Evolutionary conservation across 2,329 filamentous ascomycete species (phyloP).

Genomic region (Alternaria sp.): DNA sequence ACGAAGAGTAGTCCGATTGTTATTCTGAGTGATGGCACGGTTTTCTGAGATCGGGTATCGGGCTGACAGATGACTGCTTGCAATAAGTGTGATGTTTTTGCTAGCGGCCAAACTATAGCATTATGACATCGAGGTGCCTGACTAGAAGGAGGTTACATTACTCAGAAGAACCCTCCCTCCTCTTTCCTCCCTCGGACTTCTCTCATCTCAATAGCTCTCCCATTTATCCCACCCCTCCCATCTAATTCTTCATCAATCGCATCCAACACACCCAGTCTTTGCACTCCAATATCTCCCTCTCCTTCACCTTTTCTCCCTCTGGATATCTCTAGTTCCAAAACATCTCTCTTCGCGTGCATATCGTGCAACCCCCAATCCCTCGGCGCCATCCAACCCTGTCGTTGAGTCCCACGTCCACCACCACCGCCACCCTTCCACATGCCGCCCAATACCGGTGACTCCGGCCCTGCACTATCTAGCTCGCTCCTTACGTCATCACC

Average conservation of each 20-base stretch:
- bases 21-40: constrained; percentile 39
- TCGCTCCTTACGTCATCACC: background rate
- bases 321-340: background rate
- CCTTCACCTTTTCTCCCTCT: background rate
- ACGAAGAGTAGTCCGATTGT: constrained; percentile 40
- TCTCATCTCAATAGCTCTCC: background rate
- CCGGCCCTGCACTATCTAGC: background rate
- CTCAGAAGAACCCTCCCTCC: background rate
- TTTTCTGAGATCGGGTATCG: constrained; percentile 17
- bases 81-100: too few species aligned
- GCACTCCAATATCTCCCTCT: background rate
- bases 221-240: background rate
- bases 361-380: background rate
- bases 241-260: background rate
- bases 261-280: background rate
- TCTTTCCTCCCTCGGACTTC: background rate
- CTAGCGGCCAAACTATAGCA: too few species aligned
- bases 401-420: background rate
- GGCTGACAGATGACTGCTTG: too few species aligned
- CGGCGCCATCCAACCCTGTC: constrained; percentile 2
- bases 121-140: too few species aligned
- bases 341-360: background rate
- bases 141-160: background rate
- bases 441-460: background rate
- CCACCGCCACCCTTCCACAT: background rate